A percentile compares a stretch with the other conserved stretches of the same genome.
These are phyloP conservation scores for Achaetomium macrosporum DNA, from an alignment of 2,329 filamentous ascomycete genomes.

Conservation along the genomic window DNA sequence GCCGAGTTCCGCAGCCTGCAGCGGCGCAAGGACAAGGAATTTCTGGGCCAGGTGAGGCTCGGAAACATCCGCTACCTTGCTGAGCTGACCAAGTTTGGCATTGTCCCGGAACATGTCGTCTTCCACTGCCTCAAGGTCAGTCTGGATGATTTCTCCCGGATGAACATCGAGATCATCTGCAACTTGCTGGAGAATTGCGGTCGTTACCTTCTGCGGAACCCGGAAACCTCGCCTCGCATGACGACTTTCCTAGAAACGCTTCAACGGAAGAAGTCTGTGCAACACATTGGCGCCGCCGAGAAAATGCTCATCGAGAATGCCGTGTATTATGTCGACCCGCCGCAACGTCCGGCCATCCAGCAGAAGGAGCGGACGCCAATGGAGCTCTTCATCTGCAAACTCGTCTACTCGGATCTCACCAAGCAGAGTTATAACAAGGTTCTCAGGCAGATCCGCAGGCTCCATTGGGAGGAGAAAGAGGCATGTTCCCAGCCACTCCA, in stretches of 20 bases:
- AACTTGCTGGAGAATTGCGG: slow-evolving; percentile 95
- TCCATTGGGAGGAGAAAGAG: slow-evolving; percentile 95
- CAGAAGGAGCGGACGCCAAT: slow-evolving; percentile 94
- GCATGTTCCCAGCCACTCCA: slow-evolving; percentile 34
- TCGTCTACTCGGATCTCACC: slow-evolving; percentile 89
- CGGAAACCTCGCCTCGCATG: slow-evolving; percentile 92
- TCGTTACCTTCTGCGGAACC: slow-evolving; percentile 84
- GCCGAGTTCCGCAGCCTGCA: slow-evolving; percentile 96
- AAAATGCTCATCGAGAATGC: slow-evolving; percentile 98
- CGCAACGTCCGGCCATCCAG: slow-evolving; percentile 85
- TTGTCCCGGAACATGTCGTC: slow-evolving; percentile 96
- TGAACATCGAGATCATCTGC: slow-evolving; percentile 99
- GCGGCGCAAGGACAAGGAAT: slow-evolving; percentile 95
- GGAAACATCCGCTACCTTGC: slow-evolving; percentile 97
- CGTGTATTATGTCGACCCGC: slow-evolving; percentile 95
- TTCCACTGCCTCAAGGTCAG: slow-evolving; percentile 98
- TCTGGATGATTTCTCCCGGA: slow-evolving; percentile 92
- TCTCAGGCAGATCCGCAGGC: slow-evolving; percentile 85
- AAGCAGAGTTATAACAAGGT: slow-evolving; percentile 92
- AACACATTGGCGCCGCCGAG: slow-evolving; percentile 92
- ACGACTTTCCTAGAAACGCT: slow-evolving; percentile 87
- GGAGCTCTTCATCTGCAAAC: slow-evolving; percentile 85
- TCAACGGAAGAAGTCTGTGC: slow-evolving; percentile 90
- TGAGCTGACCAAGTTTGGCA: slow-evolving; percentile 94
- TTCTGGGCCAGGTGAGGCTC: slow-evolving; percentile 86